Base-by-base conservation (phyloP, 768 basidiomycete species). In the Clitopilus passeckerianus region DNA sequence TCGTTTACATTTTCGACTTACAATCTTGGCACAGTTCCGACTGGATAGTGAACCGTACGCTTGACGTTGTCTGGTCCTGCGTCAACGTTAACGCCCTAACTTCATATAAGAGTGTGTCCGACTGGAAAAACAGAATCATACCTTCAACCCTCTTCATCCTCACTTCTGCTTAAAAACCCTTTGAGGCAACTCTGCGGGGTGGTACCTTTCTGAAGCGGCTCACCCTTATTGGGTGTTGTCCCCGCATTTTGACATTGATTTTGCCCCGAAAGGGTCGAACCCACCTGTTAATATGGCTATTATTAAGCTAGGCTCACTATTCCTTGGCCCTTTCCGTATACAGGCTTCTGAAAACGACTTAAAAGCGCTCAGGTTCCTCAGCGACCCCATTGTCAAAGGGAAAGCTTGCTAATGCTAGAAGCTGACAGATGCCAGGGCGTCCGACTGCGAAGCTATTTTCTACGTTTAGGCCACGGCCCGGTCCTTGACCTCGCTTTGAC, bases 401-500 rank as follows among this genome's bases (percentile, higher is more conserved):
- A 3, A 84, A 86, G 73, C 83, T 78, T 70, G n/a, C n/a, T n/a
- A n/a, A n/a, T n/a, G n/a, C n/a, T n/a, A n/a, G n/a, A n/a, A n/a
- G n/a, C 74, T 93, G 52, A 71, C 77, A 0, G 83, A 86, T 0
- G 80, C 92, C 63, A 77, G 80, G 52, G 72, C 71, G 5, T 69
- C 76, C 30, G 84, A 89, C 64, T 93, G 90, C 67, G 84, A 80
- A 55, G 91, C 85, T 14, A 74, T 93, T 58, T 91, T 89, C 72
- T 90, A 90, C 67, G 80, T 89, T 58, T 91, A 91, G 90, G 91
- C 30, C 88, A 91, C 65, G 89, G 89, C 0, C 89, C 91, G 12
- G 82, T 87, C 34, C 75, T 93, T 52, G 91, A 93, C 70, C 79
- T 93, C 35, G 72, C 1, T 63, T 63, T 12, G 84, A 91, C 69